These are phyloP conservation scores for Aureobasidium namibiae DNA, from an alignment of 2,329 filamentous ascomycete genomes.

Conservation along the genomic window DNA sequence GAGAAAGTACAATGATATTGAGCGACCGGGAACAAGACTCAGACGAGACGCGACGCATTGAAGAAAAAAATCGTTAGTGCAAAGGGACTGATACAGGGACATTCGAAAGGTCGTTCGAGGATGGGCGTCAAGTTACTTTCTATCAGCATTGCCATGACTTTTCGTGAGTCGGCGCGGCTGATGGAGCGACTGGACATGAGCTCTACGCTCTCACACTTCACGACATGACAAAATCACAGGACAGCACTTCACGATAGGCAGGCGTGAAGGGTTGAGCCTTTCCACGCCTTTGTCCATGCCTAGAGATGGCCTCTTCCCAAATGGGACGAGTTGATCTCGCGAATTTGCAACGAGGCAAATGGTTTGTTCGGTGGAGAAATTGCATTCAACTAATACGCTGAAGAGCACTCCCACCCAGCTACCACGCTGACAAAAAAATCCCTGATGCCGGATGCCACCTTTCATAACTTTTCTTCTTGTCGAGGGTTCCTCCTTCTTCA, in stretches of 20 bases:
- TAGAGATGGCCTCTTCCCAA: constrained; percentile 9
- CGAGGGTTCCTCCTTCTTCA: not conserved
- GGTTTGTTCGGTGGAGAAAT: constrained; percentile 12
- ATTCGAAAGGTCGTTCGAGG: no score
- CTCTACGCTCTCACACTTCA: not conserved
- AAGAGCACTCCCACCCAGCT: constrained; percentile 11
- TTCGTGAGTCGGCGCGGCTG: not conserved
- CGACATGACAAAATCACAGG: not conserved
- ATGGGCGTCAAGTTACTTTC: not conserved
- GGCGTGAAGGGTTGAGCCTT: constrained; percentile 7
- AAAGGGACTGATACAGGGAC: not conserved
- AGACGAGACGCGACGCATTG: no score
- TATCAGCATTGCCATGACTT: not conserved
- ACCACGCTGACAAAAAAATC: constrained; percentile 11
- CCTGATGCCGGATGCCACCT: constrained; percentile 9
- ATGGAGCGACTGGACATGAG: not conserved
- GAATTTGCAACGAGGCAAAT: constrained; percentile 6
- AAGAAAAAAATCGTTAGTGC: not conserved
- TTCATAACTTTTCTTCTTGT: constrained; percentile 10
- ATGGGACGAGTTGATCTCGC: constrained; percentile 9
- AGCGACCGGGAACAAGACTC: no score
- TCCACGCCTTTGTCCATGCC: not conserved
- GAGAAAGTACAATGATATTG: no score
- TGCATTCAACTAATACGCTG: constrained; percentile 13
- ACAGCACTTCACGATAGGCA: constrained; percentile 5